Percentiles rank a stretch among this genome's conserved stretches.
Conservation (phyloP, 805 yeast species). For the Zygoascus bituminiphila region DNA sequence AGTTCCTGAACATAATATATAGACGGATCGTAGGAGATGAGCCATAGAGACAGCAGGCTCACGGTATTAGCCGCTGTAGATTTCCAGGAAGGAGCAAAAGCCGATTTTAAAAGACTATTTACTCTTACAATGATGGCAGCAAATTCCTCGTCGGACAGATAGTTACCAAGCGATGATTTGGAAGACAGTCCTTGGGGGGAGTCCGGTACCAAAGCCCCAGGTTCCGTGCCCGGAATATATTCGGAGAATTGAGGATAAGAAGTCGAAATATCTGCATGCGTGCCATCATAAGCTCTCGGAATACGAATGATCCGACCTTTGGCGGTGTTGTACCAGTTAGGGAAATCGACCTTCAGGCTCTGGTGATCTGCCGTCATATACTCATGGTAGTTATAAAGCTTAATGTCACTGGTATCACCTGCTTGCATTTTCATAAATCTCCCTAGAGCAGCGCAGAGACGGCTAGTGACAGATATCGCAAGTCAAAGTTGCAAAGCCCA, state of each 20-base stretch:
- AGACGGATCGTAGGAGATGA: conserved; percentile 12
- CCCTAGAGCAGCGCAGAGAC: too few relatives aligned
- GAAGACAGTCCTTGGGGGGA: conserved; percentile 21
- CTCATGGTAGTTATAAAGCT: conserved; percentile 20
- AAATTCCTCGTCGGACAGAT: conserved; percentile 35
- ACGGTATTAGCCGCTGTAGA: conserved; percentile 32
- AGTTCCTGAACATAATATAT: conserved; percentile 26
- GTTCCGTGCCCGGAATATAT: conserved; percentile 20
- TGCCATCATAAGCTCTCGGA: conserved; percentile 14
- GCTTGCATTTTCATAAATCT: neutral
- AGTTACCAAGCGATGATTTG: conserved; percentile 25
- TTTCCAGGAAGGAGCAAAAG: conserved; percentile 34
- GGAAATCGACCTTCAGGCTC: conserved; percentile 12
- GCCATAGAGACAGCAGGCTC: conserved; percentile 36
- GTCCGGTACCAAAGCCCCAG: conserved; percentile 15
- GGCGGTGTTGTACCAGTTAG: conserved; percentile 23
- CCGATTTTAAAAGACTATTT: conserved; percentile 36
- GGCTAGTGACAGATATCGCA: too few relatives aligned
- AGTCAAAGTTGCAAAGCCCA: too few relatives aligned
- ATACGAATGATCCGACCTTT: conserved; percentile 13
- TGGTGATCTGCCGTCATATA: conserved; percentile 2
- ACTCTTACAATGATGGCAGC: conserved; percentile 34
- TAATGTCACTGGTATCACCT: too few relatives aligned
- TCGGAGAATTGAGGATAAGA: conserved; percentile 17
- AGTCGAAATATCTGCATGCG: neutral